Evolutionary conservation across 306 rosid genomes (phyloP), one percentile per base, ranked within the genome.

Genomic region (Parietaria judaica): DNA sequence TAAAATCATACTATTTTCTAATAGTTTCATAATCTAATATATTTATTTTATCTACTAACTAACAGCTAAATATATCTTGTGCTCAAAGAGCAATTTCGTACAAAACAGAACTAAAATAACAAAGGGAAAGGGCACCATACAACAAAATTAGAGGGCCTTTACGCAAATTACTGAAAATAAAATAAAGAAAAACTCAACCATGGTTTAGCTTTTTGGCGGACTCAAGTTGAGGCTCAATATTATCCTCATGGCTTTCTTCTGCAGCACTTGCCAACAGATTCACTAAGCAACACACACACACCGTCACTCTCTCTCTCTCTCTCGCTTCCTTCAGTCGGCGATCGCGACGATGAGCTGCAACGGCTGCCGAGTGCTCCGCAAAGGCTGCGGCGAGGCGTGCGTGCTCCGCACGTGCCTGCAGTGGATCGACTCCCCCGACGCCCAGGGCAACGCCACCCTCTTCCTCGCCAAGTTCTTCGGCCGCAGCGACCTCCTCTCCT

Each of bases 391-490:
- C 44, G 86, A 81, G 17, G 36, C 57, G 1, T 86, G 95, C 63
- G 34, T 72, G 14, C 78, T 86, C 11, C 73, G 86, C 73, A 45
- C 86, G 3, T 77, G 81, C 72, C 76, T 86, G 45, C 78, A 58
- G n/a, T 77, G 86, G 88, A 86, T 84, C 49, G 73, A 80, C 0
- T 62, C 83, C 7, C 84, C 95, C 2, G 74, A 78, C 34, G 70
- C 88, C 3, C 95, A 86, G 51, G 88, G 77, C 56, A 54, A 79
- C 64, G 90, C 95, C 71, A 84, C 90, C 50, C 57, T 86, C 58
- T 84, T 83, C 59, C 82, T 86, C 58, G 90, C 90, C 62, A 81
- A 79, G 64, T 86, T 86, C 69, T 86, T 84, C 51, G 95, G 95
- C 75, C 95, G 95, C 4, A 77, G 72, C 69, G 90, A 81, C 66